Conservation (phyloP, 2,329 filamentous ascomycete species). For the Neoascochyta sp. region DNA sequence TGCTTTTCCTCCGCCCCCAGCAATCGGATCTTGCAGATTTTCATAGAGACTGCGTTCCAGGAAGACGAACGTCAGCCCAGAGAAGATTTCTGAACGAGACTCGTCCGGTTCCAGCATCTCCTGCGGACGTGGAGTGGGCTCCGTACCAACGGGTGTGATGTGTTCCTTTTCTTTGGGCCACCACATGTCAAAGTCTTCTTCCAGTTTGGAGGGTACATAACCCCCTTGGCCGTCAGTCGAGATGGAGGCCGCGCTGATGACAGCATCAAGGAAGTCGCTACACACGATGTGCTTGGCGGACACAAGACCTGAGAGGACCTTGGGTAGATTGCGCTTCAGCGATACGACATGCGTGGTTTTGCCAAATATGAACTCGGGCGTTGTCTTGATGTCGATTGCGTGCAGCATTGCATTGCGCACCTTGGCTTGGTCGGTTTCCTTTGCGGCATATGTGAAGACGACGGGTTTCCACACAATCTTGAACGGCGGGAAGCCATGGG, state of each 20-base stretch:
- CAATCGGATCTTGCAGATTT: constrained; percentile 69
- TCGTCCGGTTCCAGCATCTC: constrained; percentile 70
- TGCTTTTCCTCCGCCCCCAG: constrained; percentile 78
- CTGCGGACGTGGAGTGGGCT: constrained; percentile 65
- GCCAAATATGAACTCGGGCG: constrained; percentile 65
- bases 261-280: constrained; percentile 66
- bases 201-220: constrained; percentile 59
- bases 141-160: constrained; percentile 70
- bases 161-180: constrained; percentile 75
- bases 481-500: constrained; percentile 63
- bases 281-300: constrained; percentile 76
- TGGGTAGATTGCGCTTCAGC: constrained; percentile 84
- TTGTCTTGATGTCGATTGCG: constrained; percentile 82
- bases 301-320: constrained; percentile 80
- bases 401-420: constrained; percentile 63
- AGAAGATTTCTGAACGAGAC: constrained; percentile 67
- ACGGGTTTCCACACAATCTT: constrained; percentile 74
- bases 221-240: constrained; percentile 38
- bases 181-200: constrained; percentile 70
- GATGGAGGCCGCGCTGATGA: constrained; percentile 58
- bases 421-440: constrained; percentile 54
- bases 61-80: constrained; percentile 86
- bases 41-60: constrained; percentile 72
- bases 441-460: constrained; percentile 77
- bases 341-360: constrained; percentile 84